Evolutionary conservation across 2,329 filamentous ascomycete genomes (phyloP).

Genomic region (Fusarium multiceps): DNA sequence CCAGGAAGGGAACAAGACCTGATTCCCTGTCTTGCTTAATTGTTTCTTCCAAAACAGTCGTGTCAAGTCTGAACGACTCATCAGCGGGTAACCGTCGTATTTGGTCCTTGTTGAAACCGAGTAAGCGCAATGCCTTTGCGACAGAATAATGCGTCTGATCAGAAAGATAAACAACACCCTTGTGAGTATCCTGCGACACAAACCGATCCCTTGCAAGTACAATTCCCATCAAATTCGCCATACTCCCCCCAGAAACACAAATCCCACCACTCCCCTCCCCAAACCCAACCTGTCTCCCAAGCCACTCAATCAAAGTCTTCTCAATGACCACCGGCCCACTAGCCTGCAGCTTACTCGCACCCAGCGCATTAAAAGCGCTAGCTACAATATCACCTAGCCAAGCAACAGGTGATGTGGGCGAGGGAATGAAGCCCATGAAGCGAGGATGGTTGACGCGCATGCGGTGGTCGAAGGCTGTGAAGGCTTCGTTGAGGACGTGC

Average conservation of each 20-base stretch:
- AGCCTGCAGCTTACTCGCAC: conserved; percentile 38
- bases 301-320: conserved; percentile 42
- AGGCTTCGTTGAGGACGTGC: conserved; percentile 25
- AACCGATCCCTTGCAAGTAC: conserved; percentile 35
- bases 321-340: conserved; percentile 41
- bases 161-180: conserved; percentile 7
- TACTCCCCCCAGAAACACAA: conserved; percentile 44
- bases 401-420: conserved; percentile 35
- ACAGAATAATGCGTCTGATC: conserved; percentile 28
- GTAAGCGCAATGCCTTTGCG: conserved; percentile 10
- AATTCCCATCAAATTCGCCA: conserved; percentile 44
- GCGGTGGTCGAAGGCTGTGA: conserved; percentile 18
- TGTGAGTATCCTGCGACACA: conserved; percentile 13
- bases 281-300: conserved; percentile 30
- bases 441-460: conserved; percentile 31
- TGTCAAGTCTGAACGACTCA: background rate
- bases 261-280: conserved; percentile 27
- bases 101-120: conserved; percentile 11
- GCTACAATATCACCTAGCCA: conserved; percentile 41
- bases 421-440: conserved; percentile 42
- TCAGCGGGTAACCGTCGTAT: background rate
- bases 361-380: conserved; percentile 37
- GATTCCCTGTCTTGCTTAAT: conserved; percentile 6
- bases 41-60: accelerated
- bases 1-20: conserved; percentile 12